Percentiles rank a stretch among this genome's conserved stretches.
These are phyloP conservation scores for Helianthus tuberosus DNA, from an alignment of 129 eudicot genomes.

Conservation along the genomic window DNA sequence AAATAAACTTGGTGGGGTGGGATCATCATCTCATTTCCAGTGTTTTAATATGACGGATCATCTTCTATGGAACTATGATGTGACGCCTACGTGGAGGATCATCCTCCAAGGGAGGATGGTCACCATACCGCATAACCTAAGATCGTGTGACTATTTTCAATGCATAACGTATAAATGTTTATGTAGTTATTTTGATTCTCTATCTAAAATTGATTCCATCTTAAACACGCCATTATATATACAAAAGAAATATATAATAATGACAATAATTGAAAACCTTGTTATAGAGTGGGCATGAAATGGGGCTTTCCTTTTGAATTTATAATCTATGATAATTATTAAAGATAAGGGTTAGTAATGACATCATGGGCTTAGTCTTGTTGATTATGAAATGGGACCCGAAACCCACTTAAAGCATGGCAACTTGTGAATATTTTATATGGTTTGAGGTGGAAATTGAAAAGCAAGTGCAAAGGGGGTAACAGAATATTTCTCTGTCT, in stretches of 20 bases:
- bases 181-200: too few relatives aligned
- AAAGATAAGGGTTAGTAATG: slow-evolving; percentile 37
- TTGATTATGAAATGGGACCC: slow-evolving; percentile 40
- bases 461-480: slow-evolving; percentile 34
- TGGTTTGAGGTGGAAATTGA: slow-evolving; percentile 43
- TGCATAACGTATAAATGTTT: too few relatives aligned
- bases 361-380: slow-evolving; percentile 45
- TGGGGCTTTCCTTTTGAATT: slow-evolving; percentile 9
- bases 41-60: too few relatives aligned
- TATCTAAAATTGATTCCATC: too few relatives aligned
- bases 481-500: slow-evolving; percentile 29
- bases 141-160: too few relatives aligned
- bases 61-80: too few relatives aligned
- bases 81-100: too few relatives aligned
- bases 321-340: slow-evolving; percentile 20
- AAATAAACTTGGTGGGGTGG: too few relatives aligned
- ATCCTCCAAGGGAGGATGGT: too few relatives aligned
- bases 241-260: not conserved
- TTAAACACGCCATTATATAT: not conserved
- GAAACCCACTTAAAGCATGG: slow-evolving; percentile 36
- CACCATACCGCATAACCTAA: too few relatives aligned
- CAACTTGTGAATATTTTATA: slow-evolving; percentile 35
- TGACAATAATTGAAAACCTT: slow-evolving; percentile 23
- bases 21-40: too few relatives aligned
- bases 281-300: slow-evolving; percentile 28